Conservation (phyloP, 345 rosid species). For the Trapa bicornis region DNA sequence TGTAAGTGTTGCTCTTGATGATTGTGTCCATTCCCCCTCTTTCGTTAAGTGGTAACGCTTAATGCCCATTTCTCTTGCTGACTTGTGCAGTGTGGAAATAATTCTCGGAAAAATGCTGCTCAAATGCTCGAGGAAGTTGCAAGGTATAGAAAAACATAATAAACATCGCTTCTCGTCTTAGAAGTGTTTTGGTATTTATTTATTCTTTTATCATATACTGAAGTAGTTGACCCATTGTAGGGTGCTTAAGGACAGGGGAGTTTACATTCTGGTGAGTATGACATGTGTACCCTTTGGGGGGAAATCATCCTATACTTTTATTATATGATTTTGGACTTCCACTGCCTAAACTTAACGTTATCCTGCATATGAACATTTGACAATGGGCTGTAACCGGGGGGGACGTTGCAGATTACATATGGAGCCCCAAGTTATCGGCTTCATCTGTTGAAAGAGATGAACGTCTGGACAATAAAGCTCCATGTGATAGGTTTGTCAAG, state of each 20-base stretch:
- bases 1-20: constrained; percentile 37
- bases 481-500: constrained; percentile 14
- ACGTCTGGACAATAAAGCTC: constrained; percentile 9
- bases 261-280: constrained; percentile 59
- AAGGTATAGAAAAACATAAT: constrained; percentile 39
- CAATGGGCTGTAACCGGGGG: constrained; percentile 1
- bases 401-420: constrained; percentile 55
- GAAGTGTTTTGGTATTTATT: constrained; percentile 37
- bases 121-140: constrained; percentile 71
- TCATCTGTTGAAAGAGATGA: constrained; percentile 8
- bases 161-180: constrained; percentile 14
- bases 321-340: background rate
- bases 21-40: background rate
- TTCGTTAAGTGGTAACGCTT: constrained; percentile 4
- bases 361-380: background rate
- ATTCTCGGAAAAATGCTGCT: constrained; percentile 51
- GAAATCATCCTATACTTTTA: background rate
- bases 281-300: background rate
- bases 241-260: constrained; percentile 93
- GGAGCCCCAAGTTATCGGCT: constrained; percentile 69
- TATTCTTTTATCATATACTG: constrained; percentile 58
- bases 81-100: constrained; percentile 51
- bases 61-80: background rate
- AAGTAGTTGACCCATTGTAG: constrained; percentile 90
- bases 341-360: background rate